Evolutionary conservation across 1,284 basidiomycete species (phyloP).

Genomic region (Exsudoporus floridanus): DNA sequence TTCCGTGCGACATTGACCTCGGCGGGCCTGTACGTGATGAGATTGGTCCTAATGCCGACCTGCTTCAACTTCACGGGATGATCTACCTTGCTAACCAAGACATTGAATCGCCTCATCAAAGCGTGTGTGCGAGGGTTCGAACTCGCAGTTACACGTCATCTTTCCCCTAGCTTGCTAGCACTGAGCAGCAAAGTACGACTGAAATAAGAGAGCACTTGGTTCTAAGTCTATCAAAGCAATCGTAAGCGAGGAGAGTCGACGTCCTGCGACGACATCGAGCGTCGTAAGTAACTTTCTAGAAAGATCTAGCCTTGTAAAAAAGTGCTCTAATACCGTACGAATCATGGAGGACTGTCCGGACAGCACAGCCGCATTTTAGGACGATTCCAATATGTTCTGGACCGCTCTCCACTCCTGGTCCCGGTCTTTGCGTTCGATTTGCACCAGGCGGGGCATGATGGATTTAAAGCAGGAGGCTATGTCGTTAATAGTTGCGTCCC

Average conservation of each 20-base stretch:
- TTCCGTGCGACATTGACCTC: too few relatives aligned
- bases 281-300: background rate
- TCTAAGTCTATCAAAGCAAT: background rate
- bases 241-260: background rate
- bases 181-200: background rate
- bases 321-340: background rate
- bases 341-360: background rate
- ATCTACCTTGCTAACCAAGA: too few relatives aligned
- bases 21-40: too few relatives aligned
- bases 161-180: too few relatives aligned
- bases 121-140: too few relatives aligned
- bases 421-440: background rate
- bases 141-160: too few relatives aligned
- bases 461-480: constrained; percentile 11
- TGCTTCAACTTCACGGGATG: too few relatives aligned
- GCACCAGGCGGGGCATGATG: constrained; percentile 16
- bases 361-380: background rate
- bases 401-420: constrained; percentile 7
- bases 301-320: background rate
- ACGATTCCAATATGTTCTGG: background rate
- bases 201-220: background rate
- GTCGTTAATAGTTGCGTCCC: background rate
- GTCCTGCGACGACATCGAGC: background rate
- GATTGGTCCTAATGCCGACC: too few relatives aligned
- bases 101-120: too few relatives aligned